Conservation (phyloP, 305 asterid species). For the Solanum hybrid region DNA sequence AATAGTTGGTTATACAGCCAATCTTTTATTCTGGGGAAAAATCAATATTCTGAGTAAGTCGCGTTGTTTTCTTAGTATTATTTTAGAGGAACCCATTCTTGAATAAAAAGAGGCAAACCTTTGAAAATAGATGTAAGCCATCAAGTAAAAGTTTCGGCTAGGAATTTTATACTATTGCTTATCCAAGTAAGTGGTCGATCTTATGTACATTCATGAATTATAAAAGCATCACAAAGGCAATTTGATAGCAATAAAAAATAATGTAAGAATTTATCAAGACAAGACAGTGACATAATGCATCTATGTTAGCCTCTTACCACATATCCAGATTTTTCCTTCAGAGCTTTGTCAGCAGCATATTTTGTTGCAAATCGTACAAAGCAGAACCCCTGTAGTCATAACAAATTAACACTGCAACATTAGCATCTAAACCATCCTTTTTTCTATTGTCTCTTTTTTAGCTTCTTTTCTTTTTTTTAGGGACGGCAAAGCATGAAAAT, state of each 20-base stretch:
- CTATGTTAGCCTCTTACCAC: slow-evolving; percentile 34
- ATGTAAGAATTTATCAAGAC: not conserved
- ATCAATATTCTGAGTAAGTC: not conserved
- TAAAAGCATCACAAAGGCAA: not conserved
- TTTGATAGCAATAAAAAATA: not conserved
- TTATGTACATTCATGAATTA: not conserved
- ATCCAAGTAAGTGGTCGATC: not conserved
- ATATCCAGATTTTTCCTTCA: slow-evolving; percentile 63
- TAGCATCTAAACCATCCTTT: slow-evolving; percentile 6
- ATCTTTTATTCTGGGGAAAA: not conserved
- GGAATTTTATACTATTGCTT: not conserved
- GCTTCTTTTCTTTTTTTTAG: not conserved
- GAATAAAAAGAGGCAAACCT: not conserved
- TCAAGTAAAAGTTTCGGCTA: not conserved
- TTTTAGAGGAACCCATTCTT: not conserved
- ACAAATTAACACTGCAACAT: slow-evolving; percentile 13
- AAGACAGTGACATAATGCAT: not conserved
- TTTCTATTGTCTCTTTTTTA: not conserved
- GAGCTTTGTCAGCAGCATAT: slow-evolving; percentile 82
- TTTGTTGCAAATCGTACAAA: slow-evolving; percentile 72
- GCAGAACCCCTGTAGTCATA: slow-evolving; percentile 63
- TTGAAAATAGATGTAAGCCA: not conserved
- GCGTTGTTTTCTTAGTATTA: not conserved
- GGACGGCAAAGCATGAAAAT: not conserved
- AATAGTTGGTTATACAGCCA: not conserved